These are phyloP conservation scores for Trichodelitschia bisporula DNA, from an alignment of 495 filamentous ascomycete genomes.

Conservation along the genomic window DNA sequence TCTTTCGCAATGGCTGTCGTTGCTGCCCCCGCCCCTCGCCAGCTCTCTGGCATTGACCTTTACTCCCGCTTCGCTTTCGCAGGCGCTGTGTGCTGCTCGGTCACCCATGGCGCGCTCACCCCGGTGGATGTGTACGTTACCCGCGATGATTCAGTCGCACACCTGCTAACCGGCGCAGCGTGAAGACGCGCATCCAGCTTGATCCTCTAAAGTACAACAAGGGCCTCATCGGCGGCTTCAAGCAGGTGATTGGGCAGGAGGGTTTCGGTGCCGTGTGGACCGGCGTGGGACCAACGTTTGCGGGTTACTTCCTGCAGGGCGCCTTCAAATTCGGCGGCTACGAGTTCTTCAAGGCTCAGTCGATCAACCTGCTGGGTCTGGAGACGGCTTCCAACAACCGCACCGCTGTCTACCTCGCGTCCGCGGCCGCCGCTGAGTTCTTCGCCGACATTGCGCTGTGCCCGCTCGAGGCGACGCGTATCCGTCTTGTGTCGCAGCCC, in stretches of 20 bases:
- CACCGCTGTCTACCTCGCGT: conserved; percentile 21
- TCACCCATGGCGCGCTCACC: conserved; percentile 81
- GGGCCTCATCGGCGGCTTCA: conserved; percentile 20
- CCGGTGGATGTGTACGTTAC: conserved; percentile 90
- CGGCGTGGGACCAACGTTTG: conserved; percentile 18
- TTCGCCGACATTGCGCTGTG: conserved; percentile 21
- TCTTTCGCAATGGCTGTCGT: too few relatives aligned
- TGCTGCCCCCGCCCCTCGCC: too few relatives aligned
- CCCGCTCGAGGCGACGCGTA: conserved; percentile 19
- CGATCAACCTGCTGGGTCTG: conserved; percentile 19
- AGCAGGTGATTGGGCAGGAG: conserved; percentile 17
- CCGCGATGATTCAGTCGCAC: background rate
- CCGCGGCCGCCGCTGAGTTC: conserved; percentile 18
- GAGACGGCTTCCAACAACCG: conserved; percentile 19
- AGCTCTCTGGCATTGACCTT: conserved; percentile 16
- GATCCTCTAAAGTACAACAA: conserved; percentile 20
- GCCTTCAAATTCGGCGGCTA: conserved; percentile 24
- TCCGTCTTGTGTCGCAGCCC: conserved; percentile 18
- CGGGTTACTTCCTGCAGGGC: conserved; percentile 22
- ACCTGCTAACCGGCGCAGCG: conserved; percentile 6
- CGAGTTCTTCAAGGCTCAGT: conserved; percentile 23
- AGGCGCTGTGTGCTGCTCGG: conserved; percentile 78
- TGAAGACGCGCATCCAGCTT: conserved; percentile 22
- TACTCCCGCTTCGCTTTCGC: conserved; percentile 66
- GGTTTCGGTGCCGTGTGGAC: conserved; percentile 18